Percentiles rank a stretch among this genome's conserved stretches.
Conservation (phyloP, 2,329 filamentous ascomycete species). For the Aschersonia sp. region DNA sequence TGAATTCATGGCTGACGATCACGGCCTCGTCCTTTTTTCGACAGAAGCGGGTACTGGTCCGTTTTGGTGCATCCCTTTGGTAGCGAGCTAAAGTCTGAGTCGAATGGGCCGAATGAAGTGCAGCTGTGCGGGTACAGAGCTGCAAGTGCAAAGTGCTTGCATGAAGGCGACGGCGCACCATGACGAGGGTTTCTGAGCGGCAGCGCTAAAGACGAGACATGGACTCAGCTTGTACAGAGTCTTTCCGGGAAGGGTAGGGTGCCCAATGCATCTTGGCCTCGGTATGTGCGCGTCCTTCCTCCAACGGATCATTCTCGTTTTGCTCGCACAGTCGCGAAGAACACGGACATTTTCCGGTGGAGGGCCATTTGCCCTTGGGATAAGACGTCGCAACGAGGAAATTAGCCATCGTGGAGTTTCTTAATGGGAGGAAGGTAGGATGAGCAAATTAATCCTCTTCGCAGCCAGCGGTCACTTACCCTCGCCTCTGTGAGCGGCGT, state of each 20-base stretch:
- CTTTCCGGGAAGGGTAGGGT: background rate
- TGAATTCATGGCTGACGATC: too few relatives aligned
- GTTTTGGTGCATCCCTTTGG: background rate
- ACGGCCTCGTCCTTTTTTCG: background rate
- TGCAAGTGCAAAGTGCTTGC: background rate
- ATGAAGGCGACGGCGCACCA: background rate
- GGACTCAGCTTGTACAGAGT: background rate
- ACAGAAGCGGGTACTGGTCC: too few relatives aligned
- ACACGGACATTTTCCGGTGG: background rate
- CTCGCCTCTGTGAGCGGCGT: too few relatives aligned
- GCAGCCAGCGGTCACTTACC: too few relatives aligned
- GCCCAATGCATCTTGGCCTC: background rate
- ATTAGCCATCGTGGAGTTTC: too few relatives aligned
- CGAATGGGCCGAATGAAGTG: background rate
- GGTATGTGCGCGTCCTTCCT: background rate
- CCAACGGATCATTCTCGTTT: background rate
- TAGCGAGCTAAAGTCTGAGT: background rate
- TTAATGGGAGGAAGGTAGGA: too few relatives aligned
- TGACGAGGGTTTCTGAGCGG: background rate
- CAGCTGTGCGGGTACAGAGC: background rate
- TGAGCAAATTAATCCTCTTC: too few relatives aligned
- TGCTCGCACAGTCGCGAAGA: background rate
- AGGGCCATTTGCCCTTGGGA: background rate
- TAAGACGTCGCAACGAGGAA: too few relatives aligned
- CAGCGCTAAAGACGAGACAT: background rate